These are phyloP conservation scores for Colletotrichum shisoi DNA, from an alignment of 2,329 filamentous ascomycete species.

Conservation along the genomic window DNA sequence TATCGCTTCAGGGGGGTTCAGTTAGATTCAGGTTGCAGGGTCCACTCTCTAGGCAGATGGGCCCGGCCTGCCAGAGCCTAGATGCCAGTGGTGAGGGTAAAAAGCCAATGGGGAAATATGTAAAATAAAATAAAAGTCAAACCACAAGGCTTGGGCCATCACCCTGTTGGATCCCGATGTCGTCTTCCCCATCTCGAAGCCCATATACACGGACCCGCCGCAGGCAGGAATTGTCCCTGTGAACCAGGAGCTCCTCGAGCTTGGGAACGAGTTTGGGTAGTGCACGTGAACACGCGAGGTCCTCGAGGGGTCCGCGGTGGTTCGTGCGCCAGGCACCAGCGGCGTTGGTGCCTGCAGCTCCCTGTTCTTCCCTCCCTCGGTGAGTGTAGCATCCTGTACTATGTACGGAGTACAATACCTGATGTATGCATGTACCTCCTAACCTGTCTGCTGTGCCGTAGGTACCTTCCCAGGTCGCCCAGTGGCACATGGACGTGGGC, in stretches of 20 bases:
- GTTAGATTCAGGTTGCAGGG: not conserved
- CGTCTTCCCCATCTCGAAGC: not conserved
- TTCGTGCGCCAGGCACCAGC: slow-evolving; percentile 40
- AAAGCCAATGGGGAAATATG: no score
- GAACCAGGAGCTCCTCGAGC: not conserved
- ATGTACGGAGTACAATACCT: no score
- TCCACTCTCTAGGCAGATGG: slow-evolving; percentile 1
- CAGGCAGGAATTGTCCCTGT: slow-evolving; percentile 7
- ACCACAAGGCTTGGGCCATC: not conserved
- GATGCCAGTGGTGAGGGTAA: not conserved
- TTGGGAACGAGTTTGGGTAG: not conserved
- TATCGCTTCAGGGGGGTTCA: not conserved
- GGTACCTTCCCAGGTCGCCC: not conserved
- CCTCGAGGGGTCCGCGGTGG: slow-evolving; percentile 1
- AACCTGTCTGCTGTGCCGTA: no score
- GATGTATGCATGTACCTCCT: no score
- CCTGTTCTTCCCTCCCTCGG: slow-evolving; percentile 23
- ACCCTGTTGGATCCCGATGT: not conserved
- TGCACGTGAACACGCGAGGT: slow-evolving; percentile 33
- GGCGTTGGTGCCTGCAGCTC: slow-evolving; percentile 28
- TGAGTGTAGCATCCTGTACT: no score
- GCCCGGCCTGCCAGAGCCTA: not conserved
- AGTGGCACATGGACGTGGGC: not conserved
- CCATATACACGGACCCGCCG: not conserved
- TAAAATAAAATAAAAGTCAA: not conserved